phyloP scores from a whole-genome alignment of 306 rosid species.

The Cucumis hystrix region DNA sequence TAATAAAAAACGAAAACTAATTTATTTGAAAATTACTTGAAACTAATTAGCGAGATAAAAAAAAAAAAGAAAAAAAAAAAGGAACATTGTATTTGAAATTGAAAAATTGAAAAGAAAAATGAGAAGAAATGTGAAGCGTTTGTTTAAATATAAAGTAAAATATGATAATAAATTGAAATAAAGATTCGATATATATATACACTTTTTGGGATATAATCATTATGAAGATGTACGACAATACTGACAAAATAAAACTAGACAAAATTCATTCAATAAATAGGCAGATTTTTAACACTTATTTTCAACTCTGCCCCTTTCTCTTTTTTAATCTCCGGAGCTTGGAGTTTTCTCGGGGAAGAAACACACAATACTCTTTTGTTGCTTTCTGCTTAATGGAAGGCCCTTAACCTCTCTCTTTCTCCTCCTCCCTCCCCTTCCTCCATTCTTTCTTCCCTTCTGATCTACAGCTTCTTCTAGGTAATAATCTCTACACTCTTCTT shows the following conservation, averaged over 20 bases:
- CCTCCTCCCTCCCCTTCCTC: background rate
- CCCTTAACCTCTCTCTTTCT: slow-evolving; percentile 28
- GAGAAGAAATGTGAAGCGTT: no score
- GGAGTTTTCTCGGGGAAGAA: slow-evolving; percentile 29
- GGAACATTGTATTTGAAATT: no score
- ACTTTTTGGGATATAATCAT: background rate
- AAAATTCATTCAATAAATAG: background rate
- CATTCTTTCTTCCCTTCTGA: slow-evolving; percentile 17
- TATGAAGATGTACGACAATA: background rate
- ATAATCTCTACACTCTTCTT: slow-evolving; percentile 15
- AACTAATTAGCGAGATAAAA: no score
- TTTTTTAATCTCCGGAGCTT: slow-evolving; percentile 7
- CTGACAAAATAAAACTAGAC: background rate
- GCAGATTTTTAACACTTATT: background rate
- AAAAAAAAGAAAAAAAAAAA: no score
- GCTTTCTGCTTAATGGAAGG: slow-evolving; percentile 81
- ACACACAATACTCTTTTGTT: slow-evolving; percentile 41
- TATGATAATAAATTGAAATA: background rate
- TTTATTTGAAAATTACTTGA: no score
- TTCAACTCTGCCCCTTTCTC: slow-evolving; percentile 30
- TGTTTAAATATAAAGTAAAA: no score
- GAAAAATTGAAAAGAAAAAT: no score
- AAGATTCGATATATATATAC: background rate
- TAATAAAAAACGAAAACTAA: no score
- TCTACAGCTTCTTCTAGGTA: slow-evolving; percentile 29